These are phyloP conservation scores for Magnolia changhungtana DNA, from an alignment of 164 flowering plant genomes.

Conservation along the genomic window DNA sequence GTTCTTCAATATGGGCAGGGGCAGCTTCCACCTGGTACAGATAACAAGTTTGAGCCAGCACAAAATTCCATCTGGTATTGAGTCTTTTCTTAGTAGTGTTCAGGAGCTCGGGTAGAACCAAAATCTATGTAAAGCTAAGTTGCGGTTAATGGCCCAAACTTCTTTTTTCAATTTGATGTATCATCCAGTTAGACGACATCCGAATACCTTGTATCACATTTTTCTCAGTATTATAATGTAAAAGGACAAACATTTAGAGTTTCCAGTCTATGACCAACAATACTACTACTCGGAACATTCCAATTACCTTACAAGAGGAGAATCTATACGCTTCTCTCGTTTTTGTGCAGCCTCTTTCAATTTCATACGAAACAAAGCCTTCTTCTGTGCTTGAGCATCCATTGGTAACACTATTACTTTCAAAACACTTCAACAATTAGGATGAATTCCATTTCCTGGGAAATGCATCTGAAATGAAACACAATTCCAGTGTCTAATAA, in stretches of 20 bases:
- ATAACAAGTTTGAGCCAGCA: too few relatives aligned
- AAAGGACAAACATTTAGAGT: not conserved
- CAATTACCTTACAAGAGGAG: conserved; percentile 37
- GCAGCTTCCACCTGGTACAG: too few relatives aligned
- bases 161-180: too few relatives aligned
- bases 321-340: conserved; percentile 34
- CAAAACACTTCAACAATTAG: not conserved
- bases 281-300: not conserved
- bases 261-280: not conserved
- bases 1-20: too few relatives aligned
- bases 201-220: too few relatives aligned
- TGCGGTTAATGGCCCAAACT: too few relatives aligned
- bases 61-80: too few relatives aligned
- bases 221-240: not conserved
- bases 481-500: not conserved
- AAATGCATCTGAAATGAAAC: not conserved
- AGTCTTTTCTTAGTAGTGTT: too few relatives aligned
- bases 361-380: conserved; percentile 65
- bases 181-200: too few relatives aligned
- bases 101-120: too few relatives aligned
- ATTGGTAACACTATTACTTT: conserved; percentile 15
- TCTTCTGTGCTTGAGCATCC: conserved; percentile 57
- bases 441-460: not conserved
- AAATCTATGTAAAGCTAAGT: too few relatives aligned
- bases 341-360: conserved; percentile 44